Evolutionary conservation across 805 yeast genomes (phyloP).

Genomic region (Saccharomycopsis sp.): DNA sequence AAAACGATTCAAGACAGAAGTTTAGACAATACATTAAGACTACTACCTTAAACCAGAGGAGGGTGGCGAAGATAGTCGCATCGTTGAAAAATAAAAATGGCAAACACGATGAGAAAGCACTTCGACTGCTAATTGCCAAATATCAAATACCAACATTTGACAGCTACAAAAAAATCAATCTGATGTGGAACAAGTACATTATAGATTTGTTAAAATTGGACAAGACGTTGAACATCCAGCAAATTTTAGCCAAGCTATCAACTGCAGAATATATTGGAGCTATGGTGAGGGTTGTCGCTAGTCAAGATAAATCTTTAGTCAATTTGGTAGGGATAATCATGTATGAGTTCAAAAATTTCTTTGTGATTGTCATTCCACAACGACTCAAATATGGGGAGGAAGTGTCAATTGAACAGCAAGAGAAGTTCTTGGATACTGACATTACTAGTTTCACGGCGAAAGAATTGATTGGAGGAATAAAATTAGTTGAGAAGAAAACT

Average conservation of each 20-base stretch:
- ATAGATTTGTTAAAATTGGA: conserved; percentile 4
- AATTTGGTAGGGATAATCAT: conserved; percentile 17
- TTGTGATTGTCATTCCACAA: conserved; percentile 15
- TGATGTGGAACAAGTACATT: conserved; percentile 16
- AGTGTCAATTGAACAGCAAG: conserved; percentile 2
- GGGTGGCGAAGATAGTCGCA: too few species aligned
- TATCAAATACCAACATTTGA: conserved; percentile 8
- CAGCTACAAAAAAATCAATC: conserved; percentile 9
- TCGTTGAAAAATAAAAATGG: not conserved
- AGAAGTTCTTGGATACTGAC: conserved; percentile 4
- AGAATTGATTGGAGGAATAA: conserved; percentile 52
- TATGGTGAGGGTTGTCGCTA: conserved; percentile 8
- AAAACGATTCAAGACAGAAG: too few species aligned
- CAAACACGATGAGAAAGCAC: not conserved
- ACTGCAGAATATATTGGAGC: conserved; percentile 20
- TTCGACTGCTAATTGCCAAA: not conserved
- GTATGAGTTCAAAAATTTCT: conserved; percentile 20
- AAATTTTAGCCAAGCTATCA: conserved; percentile 13
- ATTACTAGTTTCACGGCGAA: conserved; percentile 1
- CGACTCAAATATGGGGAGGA: conserved; percentile 10
- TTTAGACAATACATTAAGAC: too few species aligned
- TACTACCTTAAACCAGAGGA: too few species aligned
- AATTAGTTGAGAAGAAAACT: conserved; percentile 61
- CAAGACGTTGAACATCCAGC: conserved; percentile 2
- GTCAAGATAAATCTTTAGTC: not conserved